These are phyloP conservation scores for Penicillium chermesinum DNA, from an alignment of 495 filamentous ascomycete genomes.

Conservation along the genomic window DNA sequence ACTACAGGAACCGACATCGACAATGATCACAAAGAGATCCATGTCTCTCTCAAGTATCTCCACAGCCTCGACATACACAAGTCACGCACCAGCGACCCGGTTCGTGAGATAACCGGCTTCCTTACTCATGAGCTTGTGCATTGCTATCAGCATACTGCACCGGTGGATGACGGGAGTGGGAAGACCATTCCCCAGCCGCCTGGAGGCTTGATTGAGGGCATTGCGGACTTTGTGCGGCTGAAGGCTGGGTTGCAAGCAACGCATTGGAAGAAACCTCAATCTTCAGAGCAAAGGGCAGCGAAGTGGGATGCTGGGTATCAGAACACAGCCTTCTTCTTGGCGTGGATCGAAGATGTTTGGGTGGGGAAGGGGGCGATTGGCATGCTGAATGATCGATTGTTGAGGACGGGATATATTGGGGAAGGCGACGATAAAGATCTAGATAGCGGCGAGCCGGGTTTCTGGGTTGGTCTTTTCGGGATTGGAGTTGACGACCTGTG, in stretches of 20 bases:
- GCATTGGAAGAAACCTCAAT: constrained; percentile 69
- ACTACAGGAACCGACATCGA: constrained; percentile 81
- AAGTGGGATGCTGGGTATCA: constrained; percentile 92
- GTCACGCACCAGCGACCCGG: constrained; percentile 24
- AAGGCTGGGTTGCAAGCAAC: constrained; percentile 67
- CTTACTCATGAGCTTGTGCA: constrained; percentile 92
- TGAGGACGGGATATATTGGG: constrained; percentile 48
- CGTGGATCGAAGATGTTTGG: constrained; percentile 61
- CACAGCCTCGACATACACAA: no score
- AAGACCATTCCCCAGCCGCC: constrained; percentile 40
- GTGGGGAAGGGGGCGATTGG: constrained; percentile 70
- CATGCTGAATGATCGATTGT: constrained; percentile 62
- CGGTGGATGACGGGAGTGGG: constrained; percentile 16
- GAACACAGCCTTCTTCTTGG: constrained; percentile 85
- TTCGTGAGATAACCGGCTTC: constrained; percentile 73
- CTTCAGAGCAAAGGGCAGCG: constrained; percentile 35
- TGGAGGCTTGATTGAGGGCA: constrained; percentile 81
- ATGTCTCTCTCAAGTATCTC: constrained; percentile 79
- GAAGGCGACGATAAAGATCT: constrained; percentile 11
- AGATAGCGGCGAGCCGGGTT: constrained; percentile 48
- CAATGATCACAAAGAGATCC: constrained; percentile 89
- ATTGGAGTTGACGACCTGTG: constrained; percentile 62
- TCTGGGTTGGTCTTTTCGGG: constrained; percentile 71
- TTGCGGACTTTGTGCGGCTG: constrained; percentile 90
- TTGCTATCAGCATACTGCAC: constrained; percentile 81